Base-by-base conservation (phyloP, 768 basidiomycete species). In the Rhodotorula paludigena region DNA sequence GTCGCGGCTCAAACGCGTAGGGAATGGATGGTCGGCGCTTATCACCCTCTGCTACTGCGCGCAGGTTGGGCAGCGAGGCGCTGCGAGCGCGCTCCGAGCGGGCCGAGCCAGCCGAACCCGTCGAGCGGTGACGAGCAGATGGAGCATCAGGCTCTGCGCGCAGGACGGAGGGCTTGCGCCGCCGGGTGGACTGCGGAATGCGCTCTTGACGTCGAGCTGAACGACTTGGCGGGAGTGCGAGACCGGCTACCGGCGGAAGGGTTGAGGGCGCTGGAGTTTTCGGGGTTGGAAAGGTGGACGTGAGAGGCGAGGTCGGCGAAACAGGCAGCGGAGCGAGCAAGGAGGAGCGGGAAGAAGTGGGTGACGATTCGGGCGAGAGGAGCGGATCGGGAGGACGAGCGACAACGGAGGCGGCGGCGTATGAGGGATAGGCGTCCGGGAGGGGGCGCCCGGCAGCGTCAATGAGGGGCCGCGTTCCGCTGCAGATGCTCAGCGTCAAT, bases 211-310 rank as follows among this genome's bases (percentile, higher is more conserved):
- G n/a, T n/a, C n/a, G n/a, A n/a, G n/a, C n/a, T n/a, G n/a, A n/a
- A n/a, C n/a, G n/a, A n/a, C n/a, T n/a, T 42, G 6, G 41, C 41
- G 18, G 41, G 41, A 20, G 9, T 20, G 74, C 88, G 23, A 36
- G n/a, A 42, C 23, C 9, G 59, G 20, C 0, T 11, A 14, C n/a
- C n/a, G n/a, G n/a, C n/a, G n/a, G 36, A 47, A 47, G 60, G 0
- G 15, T 28, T 3, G 60, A 3, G 30, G 51, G 10, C 4, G 53
- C 23, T 3, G 58, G 58, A 2, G 61, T 36, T 36, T 25, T 42
- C 15, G 61, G 51, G 1, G 41, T 11, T 14, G 41, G 5, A 51
- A 49, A 49, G 32, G 32, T 15, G 3, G 49, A 35, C 21, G 41
- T 35, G 45, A 47, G 10, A 12, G 65, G 55, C 4, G 65, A 56